phyloP scores from a whole-genome alignment of 148 eudicot genomes.

The Nepenthes gracilis region DNA sequence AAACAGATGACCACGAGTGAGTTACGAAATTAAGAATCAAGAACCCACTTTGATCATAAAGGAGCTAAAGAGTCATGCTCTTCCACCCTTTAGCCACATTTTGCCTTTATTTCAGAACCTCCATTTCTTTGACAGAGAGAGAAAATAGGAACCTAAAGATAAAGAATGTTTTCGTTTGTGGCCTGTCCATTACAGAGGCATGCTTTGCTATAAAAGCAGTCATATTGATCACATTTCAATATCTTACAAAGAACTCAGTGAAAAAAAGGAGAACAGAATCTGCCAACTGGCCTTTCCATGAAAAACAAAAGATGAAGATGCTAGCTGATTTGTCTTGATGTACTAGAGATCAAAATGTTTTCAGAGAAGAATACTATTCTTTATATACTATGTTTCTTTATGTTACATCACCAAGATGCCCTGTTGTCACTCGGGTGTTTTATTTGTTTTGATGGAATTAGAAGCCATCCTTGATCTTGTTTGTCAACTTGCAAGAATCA shows the following conservation, averaged over 20 bases:
- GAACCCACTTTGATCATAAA: constrained; percentile 39
- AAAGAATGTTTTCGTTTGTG: constrained; percentile 41
- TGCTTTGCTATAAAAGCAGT: constrained; percentile 51
- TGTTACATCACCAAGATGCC: neutral
- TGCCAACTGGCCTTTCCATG: constrained; percentile 17
- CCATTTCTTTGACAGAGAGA: constrained; percentile 16
- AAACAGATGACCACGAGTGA: constrained; percentile 12
- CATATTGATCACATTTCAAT: constrained; percentile 32
- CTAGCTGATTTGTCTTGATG: neutral
- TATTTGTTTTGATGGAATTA: constrained; percentile 18
- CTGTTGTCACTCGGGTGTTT: no score
- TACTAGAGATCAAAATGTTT: constrained; percentile 14
- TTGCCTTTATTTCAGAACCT: constrained; percentile 6
- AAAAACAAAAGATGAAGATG: neutral
- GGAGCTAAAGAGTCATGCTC: constrained; percentile 23
- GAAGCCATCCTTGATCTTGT: constrained; percentile 34
- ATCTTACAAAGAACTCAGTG: constrained; percentile 44
- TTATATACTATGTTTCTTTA: constrained; percentile 21
- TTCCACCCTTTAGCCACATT: constrained; percentile 21
- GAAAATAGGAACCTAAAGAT: constrained; percentile 23
- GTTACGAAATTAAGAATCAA: constrained; percentile 25
- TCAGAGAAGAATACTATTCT: constrained; percentile 21
- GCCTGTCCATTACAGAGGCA: constrained; percentile 42
- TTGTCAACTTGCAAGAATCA: constrained; percentile 37
- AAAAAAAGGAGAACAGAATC: constrained; percentile 21